These are phyloP conservation scores for Mucor irregularis DNA, from an alignment of 371 early-diverging fungal genomes.

Conservation along the genomic window DNA sequence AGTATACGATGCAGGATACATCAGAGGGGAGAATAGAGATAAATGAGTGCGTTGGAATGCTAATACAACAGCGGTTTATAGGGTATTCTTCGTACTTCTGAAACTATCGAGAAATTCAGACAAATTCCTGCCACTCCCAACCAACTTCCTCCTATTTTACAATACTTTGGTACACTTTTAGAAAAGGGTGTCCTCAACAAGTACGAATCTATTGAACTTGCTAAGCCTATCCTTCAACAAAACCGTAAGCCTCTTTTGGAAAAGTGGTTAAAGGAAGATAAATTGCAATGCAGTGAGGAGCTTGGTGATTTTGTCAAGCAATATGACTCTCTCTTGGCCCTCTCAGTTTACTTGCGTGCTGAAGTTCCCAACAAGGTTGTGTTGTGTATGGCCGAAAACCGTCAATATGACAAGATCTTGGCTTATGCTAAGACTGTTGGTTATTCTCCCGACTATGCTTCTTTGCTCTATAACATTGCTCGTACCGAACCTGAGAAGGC, in stretches of 20 bases:
- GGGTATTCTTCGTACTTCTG: slow-evolving; percentile 93
- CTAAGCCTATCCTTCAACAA: slow-evolving; percentile 89
- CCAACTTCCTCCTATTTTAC: slow-evolving; percentile 90
- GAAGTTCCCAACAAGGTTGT: slow-evolving; percentile 92
- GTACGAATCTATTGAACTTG: slow-evolving; percentile 92
- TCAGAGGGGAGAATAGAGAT: background rate
- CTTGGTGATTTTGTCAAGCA: slow-evolving; percentile 96
- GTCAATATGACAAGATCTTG: slow-evolving; percentile 94
- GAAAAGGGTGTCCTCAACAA: slow-evolving; percentile 95
- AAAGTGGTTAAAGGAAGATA: slow-evolving; percentile 98
- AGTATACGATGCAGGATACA: background rate
- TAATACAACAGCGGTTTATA: slow-evolving; percentile 23
- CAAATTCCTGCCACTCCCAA: slow-evolving; percentile 78
- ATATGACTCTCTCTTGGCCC: slow-evolving; percentile 86
- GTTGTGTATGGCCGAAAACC: slow-evolving; percentile 94
- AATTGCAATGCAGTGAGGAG: slow-evolving; percentile 96
- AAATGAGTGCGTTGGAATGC: no score
- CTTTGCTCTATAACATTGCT: slow-evolving; percentile 87
- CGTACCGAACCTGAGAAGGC: slow-evolving; percentile 93
- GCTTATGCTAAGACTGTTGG: slow-evolving; percentile 93
- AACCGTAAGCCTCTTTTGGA: slow-evolving; percentile 93
- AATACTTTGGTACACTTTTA: slow-evolving; percentile 96
- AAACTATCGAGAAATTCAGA: slow-evolving; percentile 95
- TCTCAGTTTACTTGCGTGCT: slow-evolving; percentile 94
- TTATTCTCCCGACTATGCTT: slow-evolving; percentile 90